Evolutionary conservation across 2,329 filamentous ascomycete genomes (phyloP).

Genomic region (Scedosporium dehoogii): DNA sequence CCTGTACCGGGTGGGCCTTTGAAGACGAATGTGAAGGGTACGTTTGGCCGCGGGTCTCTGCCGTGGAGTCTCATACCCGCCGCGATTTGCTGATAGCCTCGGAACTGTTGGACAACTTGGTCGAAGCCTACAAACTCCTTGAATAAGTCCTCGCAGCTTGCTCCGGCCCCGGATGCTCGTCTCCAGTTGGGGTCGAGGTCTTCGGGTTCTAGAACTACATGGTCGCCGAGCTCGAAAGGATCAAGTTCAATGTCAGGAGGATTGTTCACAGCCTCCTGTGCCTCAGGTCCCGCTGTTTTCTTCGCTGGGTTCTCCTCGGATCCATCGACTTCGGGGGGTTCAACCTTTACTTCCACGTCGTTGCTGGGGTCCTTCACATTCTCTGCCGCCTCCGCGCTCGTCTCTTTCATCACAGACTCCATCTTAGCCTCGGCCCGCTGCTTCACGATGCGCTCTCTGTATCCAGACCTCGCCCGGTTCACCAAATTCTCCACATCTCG

Average conservation of each 20-base stretch:
- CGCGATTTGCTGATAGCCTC: slow-evolving; percentile 42
- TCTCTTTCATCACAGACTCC: slow-evolving; percentile 36
- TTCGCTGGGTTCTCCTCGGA: not conserved
- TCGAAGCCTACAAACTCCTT: slow-evolving; percentile 49
- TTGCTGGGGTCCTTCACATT: not conserved
- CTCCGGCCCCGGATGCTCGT: slow-evolving; percentile 35
- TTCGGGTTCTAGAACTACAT: slow-evolving; percentile 59
- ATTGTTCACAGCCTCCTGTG: not conserved
- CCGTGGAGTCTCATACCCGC: not conserved
- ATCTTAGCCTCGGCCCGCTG: slow-evolving; percentile 48
- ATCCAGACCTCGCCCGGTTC: slow-evolving; percentile 31
- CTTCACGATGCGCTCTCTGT: slow-evolving; percentile 22
- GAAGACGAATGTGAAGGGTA: slow-evolving; percentile 63
- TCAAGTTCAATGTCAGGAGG: not conserved
- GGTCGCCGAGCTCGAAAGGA: not conserved
- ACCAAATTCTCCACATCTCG: slow-evolving; percentile 64
- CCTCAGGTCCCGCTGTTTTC: not conserved
- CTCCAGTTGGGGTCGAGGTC: slow-evolving; percentile 62
- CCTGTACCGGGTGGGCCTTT: slow-evolving; percentile 58
- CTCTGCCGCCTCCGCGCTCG: not conserved
- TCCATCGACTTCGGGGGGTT: not conserved
- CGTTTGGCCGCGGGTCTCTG: slow-evolving; percentile 35
- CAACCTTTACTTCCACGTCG: not conserved
- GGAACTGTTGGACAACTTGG: slow-evolving; percentile 38
- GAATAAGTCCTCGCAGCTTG: slow-evolving; percentile 39